These are phyloP conservation scores for Iberis pinnata DNA, from an alignment of 345 rosid species.

Conservation along the genomic window DNA sequence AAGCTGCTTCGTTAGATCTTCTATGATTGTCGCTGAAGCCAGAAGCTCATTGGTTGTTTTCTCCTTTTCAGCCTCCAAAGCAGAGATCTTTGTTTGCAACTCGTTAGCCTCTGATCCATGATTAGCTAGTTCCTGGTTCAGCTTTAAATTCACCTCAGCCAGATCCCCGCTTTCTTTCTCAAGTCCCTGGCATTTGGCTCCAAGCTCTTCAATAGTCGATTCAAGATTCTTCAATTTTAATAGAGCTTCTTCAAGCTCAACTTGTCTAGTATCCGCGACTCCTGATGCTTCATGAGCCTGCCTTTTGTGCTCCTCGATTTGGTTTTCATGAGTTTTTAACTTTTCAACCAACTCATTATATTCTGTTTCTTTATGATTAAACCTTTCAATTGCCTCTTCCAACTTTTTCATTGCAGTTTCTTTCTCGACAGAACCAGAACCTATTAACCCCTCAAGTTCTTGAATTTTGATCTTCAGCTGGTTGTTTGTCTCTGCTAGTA, in stretches of 20 bases:
- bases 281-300: slow-evolving; percentile 51
- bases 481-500: slow-evolving; percentile 62
- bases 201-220: slow-evolving; percentile 52
- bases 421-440: slow-evolving; percentile 55
- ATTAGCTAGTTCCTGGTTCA: slow-evolving; percentile 60
- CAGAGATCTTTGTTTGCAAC: slow-evolving; percentile 46
- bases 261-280: slow-evolving; percentile 43
- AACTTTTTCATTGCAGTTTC: slow-evolving; percentile 48
- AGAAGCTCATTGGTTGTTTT: slow-evolving; percentile 53
- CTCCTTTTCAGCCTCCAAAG: slow-evolving; percentile 50
- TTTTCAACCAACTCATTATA: slow-evolving; percentile 52
- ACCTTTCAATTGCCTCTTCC: slow-evolving; percentile 49
- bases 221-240: slow-evolving; percentile 53
- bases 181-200: slow-evolving; percentile 45
- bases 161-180: slow-evolving; percentile 68
- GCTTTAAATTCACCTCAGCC: slow-evolving; percentile 71
- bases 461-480: slow-evolving; percentile 69
- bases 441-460: slow-evolving; percentile 65
- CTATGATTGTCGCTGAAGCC: slow-evolving; percentile 49
- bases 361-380: slow-evolving; percentile 49
- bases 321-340: slow-evolving; percentile 47
- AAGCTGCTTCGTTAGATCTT: slow-evolving; percentile 53
- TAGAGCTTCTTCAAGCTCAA: slow-evolving; percentile 62
- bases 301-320: slow-evolving; percentile 47
- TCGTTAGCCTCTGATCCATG: slow-evolving; percentile 55